phyloP scores from a whole-genome alignment of 2,329 filamentous ascomycete species.

The Aspergillus uvarum region DNA sequence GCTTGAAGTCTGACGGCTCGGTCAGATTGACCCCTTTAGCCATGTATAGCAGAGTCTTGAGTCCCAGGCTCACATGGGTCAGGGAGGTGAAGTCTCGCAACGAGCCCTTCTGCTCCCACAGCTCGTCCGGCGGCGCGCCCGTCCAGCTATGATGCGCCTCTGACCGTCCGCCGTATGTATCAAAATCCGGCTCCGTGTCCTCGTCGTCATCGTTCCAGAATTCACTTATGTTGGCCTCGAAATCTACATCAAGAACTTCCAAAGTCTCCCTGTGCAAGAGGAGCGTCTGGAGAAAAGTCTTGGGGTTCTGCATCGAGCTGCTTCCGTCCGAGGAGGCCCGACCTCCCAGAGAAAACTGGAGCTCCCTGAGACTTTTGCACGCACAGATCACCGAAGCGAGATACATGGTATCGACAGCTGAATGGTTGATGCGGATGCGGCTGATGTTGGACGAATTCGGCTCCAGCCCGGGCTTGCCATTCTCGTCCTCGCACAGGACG shows the following conservation, averaged over 20 bases:
- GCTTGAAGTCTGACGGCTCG: not conserved
- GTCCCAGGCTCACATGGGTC: constrained; percentile 19
- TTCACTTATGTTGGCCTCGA: constrained; percentile 1
- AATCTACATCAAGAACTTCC: constrained; percentile 21
- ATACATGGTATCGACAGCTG: too few species aligned
- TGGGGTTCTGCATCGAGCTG: constrained; percentile 11
- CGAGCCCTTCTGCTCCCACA: constrained; percentile 14
- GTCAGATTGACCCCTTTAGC: constrained; percentile 5
- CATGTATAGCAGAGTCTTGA: constrained; percentile 19
- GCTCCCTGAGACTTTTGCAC: too few species aligned
- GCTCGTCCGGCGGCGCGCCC: not conserved
- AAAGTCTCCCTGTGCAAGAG: constrained; percentile 19
- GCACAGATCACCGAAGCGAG: too few species aligned
- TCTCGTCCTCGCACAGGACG: constrained; percentile 4
- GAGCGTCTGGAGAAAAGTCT: constrained; percentile 19
- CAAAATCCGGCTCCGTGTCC: not conserved
- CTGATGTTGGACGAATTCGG: too few species aligned
- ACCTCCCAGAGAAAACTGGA: too few species aligned
- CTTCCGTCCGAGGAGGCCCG: too few species aligned
- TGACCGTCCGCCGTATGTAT: not conserved
- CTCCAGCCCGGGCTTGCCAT: not conserved
- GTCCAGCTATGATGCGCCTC: not conserved
- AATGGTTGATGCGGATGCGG: too few species aligned
- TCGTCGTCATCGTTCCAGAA: not conserved
- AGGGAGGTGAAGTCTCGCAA: constrained; percentile 20